A percentile compares a stretch with the other conserved stretches of the same genome.
These are phyloP conservation scores for Ajuga chamaepitys DNA, from an alignment of 257 asterid species.

Conservation along the genomic window DNA sequence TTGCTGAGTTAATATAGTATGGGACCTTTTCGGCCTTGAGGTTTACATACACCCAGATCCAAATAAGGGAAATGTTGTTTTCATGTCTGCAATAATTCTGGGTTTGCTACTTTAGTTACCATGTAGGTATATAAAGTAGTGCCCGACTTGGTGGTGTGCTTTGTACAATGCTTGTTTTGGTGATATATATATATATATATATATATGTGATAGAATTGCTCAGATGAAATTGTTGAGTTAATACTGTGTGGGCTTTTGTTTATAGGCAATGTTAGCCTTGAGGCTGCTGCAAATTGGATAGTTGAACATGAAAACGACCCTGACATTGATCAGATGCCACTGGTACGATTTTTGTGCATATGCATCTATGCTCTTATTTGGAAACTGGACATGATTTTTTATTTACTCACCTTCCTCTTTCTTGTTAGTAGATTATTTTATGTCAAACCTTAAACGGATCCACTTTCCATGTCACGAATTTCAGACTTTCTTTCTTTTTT, in stretches of 20 bases:
- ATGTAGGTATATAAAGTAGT: background rate
- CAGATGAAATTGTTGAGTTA: background rate
- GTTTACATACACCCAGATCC: too few species aligned
- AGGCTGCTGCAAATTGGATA: constrained; percentile 89
- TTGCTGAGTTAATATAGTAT: background rate
- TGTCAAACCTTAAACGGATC: background rate
- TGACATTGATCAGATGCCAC: constrained; percentile 75
- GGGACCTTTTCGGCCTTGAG: constrained; percentile 40
- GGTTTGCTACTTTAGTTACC: too few species aligned
- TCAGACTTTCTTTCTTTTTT: background rate
- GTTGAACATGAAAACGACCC: constrained; percentile 90
- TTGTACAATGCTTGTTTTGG: constrained; percentile 1
- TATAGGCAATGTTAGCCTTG: constrained; percentile 69
- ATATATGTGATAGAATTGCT: background rate
- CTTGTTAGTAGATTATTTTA: too few species aligned
- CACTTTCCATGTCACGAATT: background rate
- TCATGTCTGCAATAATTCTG: too few species aligned
- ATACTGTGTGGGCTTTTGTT: constrained; percentile 3
- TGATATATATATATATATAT: background rate
- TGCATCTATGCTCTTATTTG: background rate
- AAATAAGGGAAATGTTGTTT: too few species aligned
- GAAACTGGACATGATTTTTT: background rate
- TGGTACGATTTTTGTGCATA: constrained; percentile 39
- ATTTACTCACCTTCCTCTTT: too few species aligned
- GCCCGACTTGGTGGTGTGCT: background rate